Evolutionary conservation across 2,329 filamentous ascomycete species (phyloP).

Genomic region (Davidsoniella virescens): DNA sequence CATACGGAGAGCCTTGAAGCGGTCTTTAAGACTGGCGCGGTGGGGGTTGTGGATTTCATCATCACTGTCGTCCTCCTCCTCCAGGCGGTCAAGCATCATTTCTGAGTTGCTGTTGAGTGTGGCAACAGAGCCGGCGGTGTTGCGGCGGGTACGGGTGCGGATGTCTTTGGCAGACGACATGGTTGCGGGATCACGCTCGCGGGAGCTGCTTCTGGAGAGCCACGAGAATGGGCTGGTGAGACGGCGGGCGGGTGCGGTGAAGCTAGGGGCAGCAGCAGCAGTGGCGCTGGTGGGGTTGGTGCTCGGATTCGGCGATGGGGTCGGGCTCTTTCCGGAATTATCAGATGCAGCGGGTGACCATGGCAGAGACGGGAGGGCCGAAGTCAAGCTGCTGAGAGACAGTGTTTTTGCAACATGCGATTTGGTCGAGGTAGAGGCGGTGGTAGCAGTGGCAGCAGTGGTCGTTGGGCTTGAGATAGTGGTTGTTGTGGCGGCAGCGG

Average conservation of each 20-base stretch:
- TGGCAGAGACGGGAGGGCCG: conserved; percentile 53
- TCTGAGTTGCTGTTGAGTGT: conserved; percentile 70
- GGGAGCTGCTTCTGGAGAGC: conserved; percentile 44
- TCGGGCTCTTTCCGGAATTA: conserved; percentile 30
- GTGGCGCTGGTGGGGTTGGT: conserved; percentile 15
- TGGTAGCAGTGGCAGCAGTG: conserved; percentile 3
- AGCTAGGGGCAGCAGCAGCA: conserved; percentile 17
- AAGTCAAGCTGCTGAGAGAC: conserved; percentile 55
- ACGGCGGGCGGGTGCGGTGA: conserved; percentile 40
- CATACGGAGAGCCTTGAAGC: conserved; percentile 63
- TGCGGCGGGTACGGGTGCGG: conserved; percentile 35
- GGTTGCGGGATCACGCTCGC: conserved; percentile 29
- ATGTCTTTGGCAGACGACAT: conserved; percentile 39
- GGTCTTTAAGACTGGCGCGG: conserved; percentile 51
- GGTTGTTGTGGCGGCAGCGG: not conserved
- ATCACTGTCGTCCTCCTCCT: conserved; percentile 44
- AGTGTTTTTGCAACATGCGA: conserved; percentile 29
- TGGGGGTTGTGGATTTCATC: conserved; percentile 21
- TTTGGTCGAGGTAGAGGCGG: conserved; percentile 10
- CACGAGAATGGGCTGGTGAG: conserved; percentile 78
- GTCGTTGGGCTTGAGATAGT: not conserved
- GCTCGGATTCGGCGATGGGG: conserved; percentile 21
- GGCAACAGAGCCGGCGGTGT: conserved; percentile 65
- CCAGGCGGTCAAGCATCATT: conserved; percentile 59
- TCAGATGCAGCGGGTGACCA: conserved; percentile 45